These are phyloP conservation scores for Hypomontagnella monticulosa DNA, from an alignment of 495 filamentous ascomycete species.

Conservation along the genomic window DNA sequence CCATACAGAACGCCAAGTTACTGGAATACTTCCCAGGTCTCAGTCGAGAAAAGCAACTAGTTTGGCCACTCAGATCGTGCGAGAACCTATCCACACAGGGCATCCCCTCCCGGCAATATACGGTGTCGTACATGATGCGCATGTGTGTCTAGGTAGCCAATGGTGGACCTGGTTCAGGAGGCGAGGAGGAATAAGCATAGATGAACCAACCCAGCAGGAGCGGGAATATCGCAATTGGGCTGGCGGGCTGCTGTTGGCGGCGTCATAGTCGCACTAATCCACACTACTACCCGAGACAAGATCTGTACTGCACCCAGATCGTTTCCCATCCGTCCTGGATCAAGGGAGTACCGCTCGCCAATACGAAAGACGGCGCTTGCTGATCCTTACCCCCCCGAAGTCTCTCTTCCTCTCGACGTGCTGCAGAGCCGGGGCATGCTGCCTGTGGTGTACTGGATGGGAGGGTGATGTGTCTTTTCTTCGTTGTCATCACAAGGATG, in stretches of 20 bases:
- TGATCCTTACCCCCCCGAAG: constrained; percentile 30
- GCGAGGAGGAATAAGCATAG: constrained; percentile 32
- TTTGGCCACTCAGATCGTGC: constrained; percentile 1
- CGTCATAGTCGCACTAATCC: constrained; percentile 42
- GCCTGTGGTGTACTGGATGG: constrained; percentile 24
- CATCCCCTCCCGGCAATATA: constrained; percentile 30
- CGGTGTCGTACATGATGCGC: constrained; percentile 37
- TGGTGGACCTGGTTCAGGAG: constrained; percentile 18
- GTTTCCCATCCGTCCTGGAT: constrained; percentile 28
- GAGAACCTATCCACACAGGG: constrained; percentile 21
- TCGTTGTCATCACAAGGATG: constrained; percentile 41
- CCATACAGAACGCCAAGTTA: constrained; percentile 32
- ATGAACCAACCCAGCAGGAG: constrained; percentile 30
- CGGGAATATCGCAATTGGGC: constrained; percentile 37
- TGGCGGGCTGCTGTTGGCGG: constrained; percentile 26
- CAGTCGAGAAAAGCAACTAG: constrained; percentile 39
- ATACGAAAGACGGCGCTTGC: constrained; percentile 31
- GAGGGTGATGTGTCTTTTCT: constrained; percentile 19
- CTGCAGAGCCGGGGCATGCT: constrained; percentile 30
- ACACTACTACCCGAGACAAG: constrained; percentile 44
- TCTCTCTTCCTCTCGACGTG: constrained; percentile 27
- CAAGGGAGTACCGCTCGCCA: constrained; percentile 26
- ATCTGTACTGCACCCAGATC: constrained; percentile 36
- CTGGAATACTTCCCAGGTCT: constrained; percentile 24
- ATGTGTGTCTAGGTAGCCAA: constrained; percentile 32